Conservation (phyloP, 306 rosid genomes). For the Cucumis cinereus region DNA sequence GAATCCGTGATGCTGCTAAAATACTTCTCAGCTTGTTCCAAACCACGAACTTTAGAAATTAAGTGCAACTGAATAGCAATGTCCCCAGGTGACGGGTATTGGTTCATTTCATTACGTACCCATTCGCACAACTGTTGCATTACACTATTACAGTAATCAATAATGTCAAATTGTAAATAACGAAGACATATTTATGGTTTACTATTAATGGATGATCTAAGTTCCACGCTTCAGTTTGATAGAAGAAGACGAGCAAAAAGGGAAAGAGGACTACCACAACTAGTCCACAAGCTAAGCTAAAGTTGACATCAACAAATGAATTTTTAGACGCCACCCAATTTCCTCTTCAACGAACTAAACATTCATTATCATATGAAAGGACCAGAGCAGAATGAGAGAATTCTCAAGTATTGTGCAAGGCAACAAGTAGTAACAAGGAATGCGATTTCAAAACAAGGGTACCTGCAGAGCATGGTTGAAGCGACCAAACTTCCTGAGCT, state of each 20-base stretch:
- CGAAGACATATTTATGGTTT: background rate
- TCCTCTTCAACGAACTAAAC: background rate
- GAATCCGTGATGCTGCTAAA: conserved; percentile 24
- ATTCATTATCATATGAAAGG: background rate
- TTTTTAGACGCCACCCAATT: background rate
- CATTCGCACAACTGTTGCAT: conserved; percentile 44
- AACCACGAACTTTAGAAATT: conserved; percentile 48
- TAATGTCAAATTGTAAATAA: background rate
- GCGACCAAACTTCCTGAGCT: conserved; percentile 36
- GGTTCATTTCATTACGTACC: conserved; percentile 25
- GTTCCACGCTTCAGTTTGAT: background rate
- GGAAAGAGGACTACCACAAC: background rate
- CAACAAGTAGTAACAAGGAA: background rate
- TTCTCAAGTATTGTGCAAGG: background rate
- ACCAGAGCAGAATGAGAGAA: background rate
- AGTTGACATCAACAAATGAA: too few relatives aligned
- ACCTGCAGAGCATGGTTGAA: conserved; percentile 66
- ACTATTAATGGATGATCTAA: background rate
- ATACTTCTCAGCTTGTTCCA: conserved; percentile 47
- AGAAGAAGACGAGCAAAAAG: background rate
- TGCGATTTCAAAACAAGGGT: background rate
- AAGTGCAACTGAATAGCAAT: conserved; percentile 35
- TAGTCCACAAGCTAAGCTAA: background rate
- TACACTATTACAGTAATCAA: conserved; percentile 1
- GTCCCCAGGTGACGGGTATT: conserved; percentile 17